Evolutionary conservation across 2,329 filamentous ascomycete genomes (phyloP), one percentile per base, ranked within the genome.

Genomic region (Sporothrix protearum): DNA sequence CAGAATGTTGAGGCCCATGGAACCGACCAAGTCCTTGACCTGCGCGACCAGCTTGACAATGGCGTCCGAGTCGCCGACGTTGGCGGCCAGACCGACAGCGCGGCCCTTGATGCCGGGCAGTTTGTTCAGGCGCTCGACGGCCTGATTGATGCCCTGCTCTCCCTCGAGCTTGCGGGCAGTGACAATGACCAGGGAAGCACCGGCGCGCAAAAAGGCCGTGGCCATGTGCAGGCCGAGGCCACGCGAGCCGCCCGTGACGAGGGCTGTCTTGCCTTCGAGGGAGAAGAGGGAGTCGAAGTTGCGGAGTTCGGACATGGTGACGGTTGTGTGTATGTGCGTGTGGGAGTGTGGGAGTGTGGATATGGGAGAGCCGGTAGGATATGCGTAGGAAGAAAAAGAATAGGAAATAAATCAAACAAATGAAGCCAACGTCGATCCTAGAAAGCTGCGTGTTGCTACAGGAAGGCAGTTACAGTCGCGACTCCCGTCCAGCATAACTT

Each of bases 101-200:
- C 82, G 81, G 16, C 87, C 88, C 51, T 81, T 83, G 14, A 89
- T 85, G 0, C 82, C 81, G 72, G 87, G 86, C 0, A 92, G 83
- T 3, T 84, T 85, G 77, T 92, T 92, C 68, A 92, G 86, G 39
- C 87, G 88, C 1, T 84, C 85, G 73, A 89, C 88, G 42, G 91
- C 91, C 78, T 89, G 86, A 63, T 88, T 84, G 80, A 82, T 90
- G 28, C 89, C 90, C 53, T 84, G 81, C 68, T 86, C 90, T 33
- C 89, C 90, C 47, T 84, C 81, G 68, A 86, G 85, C 82, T 92
- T 92, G 76, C 90, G 88, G 5, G 88, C 90, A n/a, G 89, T 91
- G 79, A 92, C 91, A 82, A 92, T 89, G 73, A 92, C 86, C 75
- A 89, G 89, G 71, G 88, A 87, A 78, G 86, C 89, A 73, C 91